Percentiles rank a stretch among this genome's conserved stretches.
These are phyloP conservation scores for Nevesoporus exiguus DNA, from an alignment of 768 basidiomycete species.

Conservation along the genomic window DNA sequence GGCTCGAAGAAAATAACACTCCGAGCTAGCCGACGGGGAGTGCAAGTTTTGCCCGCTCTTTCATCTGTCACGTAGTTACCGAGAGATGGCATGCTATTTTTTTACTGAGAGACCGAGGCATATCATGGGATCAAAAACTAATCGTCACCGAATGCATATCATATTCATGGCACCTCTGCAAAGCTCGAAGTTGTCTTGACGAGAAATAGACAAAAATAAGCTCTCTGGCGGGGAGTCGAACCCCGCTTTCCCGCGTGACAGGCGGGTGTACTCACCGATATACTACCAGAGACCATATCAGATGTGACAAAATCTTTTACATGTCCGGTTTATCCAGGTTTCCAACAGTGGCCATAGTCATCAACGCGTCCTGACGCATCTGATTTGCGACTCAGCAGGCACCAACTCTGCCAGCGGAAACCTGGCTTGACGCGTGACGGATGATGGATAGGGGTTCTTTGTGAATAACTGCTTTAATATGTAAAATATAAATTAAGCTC, in stretches of 20 bases:
- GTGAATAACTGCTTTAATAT: too few species aligned
- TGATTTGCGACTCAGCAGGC: too few species aligned
- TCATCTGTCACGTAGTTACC: not conserved
- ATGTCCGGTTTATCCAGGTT: too few species aligned
- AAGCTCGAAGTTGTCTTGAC: not conserved
- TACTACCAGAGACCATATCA: constrained; percentile 40
- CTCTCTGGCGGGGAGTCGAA: constrained; percentile 48
- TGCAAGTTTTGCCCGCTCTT: not conserved
- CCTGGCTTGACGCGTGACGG: too few species aligned
- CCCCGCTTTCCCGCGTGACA: constrained; percentile 47
- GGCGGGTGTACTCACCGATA: constrained; percentile 52
- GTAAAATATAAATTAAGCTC: too few species aligned
- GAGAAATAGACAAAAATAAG: not conserved
- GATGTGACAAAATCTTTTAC: too few species aligned
- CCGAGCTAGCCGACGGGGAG: constrained; percentile 7
- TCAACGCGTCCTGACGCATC: too few species aligned
- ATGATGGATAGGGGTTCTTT: too few species aligned
- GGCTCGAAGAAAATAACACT: constrained; percentile 61
- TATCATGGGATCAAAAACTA: not conserved
- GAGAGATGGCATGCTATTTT: not conserved
- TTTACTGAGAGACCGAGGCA: not conserved
- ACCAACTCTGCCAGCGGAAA: too few species aligned
- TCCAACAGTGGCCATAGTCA: too few species aligned
- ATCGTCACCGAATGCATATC: too few species aligned
- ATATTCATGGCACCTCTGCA: too few species aligned